These are phyloP conservation scores for Pterocarpus macrocarpus DNA, from an alignment of 306 rosid genomes.

Conservation along the genomic window DNA sequence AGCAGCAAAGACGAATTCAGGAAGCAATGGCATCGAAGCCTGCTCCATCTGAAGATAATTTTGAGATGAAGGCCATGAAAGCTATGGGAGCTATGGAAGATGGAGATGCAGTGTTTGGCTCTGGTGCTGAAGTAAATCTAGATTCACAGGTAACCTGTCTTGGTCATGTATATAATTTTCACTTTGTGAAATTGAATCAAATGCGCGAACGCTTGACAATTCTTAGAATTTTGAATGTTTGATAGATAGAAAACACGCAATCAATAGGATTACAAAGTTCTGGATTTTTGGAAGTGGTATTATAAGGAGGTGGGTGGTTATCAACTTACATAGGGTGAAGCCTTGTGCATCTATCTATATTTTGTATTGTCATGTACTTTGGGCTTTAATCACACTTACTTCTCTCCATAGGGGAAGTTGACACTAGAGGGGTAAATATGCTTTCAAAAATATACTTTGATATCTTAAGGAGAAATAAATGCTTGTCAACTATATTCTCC, in stretches of 20 bases:
- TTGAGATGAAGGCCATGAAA: slow-evolving; percentile 89
- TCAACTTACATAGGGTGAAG: neutral
- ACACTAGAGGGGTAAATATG: neutral
- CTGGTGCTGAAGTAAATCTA: slow-evolving; percentile 89
- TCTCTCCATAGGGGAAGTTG: neutral
- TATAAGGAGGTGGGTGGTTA: neutral
- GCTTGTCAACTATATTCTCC: neutral
- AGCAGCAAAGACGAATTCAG: slow-evolving; percentile 80
- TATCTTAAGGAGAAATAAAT: neutral
- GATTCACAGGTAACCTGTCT: slow-evolving; percentile 82
- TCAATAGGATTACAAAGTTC: neutral
- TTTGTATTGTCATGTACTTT: neutral
- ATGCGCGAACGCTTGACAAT: neutral
- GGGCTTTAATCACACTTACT: neutral
- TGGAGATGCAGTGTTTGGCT: slow-evolving; percentile 95
- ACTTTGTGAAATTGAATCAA: slow-evolving; percentile 9
- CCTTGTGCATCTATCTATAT: neutral
- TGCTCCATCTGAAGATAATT: slow-evolving; percentile 83
- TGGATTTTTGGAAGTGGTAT: slow-evolving; percentile 1
- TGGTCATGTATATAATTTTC: slow-evolving; percentile 3
- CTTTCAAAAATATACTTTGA: neutral
- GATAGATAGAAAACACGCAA: neutral
- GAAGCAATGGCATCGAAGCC: slow-evolving; percentile 87
- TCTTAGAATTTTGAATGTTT: neutral
- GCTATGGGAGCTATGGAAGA: slow-evolving; percentile 97